Percentiles rank a stretch among this genome's conserved stretches.
These are phyloP conservation scores for Aegilops longissima DNA, from an alignment of 176 grass and related monocot genomes.

Conservation along the genomic window DNA sequence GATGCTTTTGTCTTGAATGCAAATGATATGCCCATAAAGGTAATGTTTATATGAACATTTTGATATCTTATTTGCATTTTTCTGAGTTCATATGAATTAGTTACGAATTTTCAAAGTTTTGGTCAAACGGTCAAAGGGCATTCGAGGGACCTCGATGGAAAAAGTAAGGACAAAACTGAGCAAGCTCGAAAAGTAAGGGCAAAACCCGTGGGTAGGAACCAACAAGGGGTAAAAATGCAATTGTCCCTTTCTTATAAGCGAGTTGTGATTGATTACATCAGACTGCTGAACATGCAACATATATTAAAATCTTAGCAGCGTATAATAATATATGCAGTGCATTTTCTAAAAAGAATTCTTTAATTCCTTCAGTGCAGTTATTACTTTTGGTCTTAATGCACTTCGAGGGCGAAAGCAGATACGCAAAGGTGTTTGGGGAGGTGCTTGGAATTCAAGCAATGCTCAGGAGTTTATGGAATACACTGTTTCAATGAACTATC, in stretches of 20 bases:
- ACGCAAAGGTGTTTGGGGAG: conserved; percentile 53
- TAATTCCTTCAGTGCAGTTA: conserved; percentile 60
- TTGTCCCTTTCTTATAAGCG: neutral
- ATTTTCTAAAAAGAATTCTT: neutral
- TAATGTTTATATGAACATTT: no score
- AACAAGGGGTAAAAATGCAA: no score
- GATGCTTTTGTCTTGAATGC: no score
- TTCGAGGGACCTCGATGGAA: no score
- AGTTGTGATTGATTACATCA: neutral
- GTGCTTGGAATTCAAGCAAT: conserved; percentile 84
- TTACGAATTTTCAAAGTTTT: no score
- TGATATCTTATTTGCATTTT: no score
- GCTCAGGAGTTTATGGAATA: conserved; percentile 73
- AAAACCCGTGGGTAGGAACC: no score
- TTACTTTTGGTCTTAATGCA: conserved; percentile 95
- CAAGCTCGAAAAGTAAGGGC: no score
- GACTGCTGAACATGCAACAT: neutral
- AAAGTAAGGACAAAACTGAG: no score
- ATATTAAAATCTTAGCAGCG: neutral
- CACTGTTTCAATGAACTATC: conserved; percentile 63
- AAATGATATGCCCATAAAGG: no score
- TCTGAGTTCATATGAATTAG: no score
- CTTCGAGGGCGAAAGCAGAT: conserved; percentile 61
- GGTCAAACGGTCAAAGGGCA: no score
- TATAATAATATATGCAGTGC: neutral